Evolutionary conservation across 169 alveolate species (phyloP).

Genomic region (Toxoplasma gondii): DNA sequence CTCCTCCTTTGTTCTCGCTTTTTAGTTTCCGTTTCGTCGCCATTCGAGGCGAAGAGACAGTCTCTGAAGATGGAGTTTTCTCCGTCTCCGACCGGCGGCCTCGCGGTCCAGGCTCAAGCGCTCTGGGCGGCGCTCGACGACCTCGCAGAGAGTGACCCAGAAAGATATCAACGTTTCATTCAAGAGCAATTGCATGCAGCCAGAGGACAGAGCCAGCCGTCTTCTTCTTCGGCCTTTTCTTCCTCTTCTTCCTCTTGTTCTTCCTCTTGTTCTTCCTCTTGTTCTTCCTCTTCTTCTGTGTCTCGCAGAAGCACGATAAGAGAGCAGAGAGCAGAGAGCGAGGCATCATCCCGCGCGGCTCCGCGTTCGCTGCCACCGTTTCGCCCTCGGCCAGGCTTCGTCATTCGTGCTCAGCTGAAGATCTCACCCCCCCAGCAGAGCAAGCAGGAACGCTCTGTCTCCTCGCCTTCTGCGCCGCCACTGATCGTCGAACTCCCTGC

Average conservation of each 20-base stretch:
- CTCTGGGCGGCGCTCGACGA: constrained; percentile 34
- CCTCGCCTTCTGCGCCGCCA: neutral
- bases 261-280: neutral
- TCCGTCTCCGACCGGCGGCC: neutral
- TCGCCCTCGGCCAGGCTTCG: constrained; percentile 5
- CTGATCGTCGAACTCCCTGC: neutral
- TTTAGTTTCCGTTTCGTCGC: neutral
- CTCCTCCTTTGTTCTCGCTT: too few species aligned
- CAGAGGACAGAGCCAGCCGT: neutral
- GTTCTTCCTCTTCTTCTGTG: neutral
- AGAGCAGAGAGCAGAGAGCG: too few species aligned
- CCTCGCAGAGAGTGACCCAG: constrained; percentile 6
- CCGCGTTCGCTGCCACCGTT: neutral
- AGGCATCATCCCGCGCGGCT: neutral
- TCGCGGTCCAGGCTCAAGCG: neutral
- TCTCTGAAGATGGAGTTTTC: neutral
- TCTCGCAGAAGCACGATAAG: neutral
- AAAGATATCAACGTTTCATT: constrained; percentile 2
- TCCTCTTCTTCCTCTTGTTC: neutral
- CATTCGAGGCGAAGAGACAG: neutral
- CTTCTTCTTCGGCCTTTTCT: neutral
- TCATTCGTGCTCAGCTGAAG: constrained; percentile 16
- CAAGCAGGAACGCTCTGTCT: neutral
- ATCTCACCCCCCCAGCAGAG: neutral
- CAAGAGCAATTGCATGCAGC: neutral